A percentile compares a stretch with the other conserved stretches of the same genome.
Evolutionary conservation across 495 filamentous ascomycete genomes (phyloP).

Genomic region (Aspergillus coremiiformis): DNA sequence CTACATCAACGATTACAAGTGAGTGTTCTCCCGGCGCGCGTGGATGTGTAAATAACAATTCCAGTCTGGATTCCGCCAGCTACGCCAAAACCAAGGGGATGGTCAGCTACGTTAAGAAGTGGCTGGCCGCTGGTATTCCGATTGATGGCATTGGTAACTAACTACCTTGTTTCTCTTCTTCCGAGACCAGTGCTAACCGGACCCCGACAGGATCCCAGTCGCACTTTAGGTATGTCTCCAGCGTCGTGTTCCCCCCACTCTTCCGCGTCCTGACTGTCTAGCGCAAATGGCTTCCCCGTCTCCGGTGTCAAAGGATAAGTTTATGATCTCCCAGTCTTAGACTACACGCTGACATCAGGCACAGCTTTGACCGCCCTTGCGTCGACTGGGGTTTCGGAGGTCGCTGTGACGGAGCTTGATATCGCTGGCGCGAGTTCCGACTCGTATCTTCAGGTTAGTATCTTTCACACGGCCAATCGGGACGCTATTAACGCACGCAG

Average conservation of each 20-base stretch:
- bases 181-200: too few relatives aligned
- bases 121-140: constrained; percentile 56
- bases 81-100: constrained; percentile 56
- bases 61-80: constrained; percentile 29
- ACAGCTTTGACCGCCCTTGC: constrained; percentile 52
- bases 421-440: constrained; percentile 49
- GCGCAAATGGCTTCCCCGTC: constrained; percentile 8
- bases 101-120: constrained; percentile 57
- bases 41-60: background rate
- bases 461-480: background rate
- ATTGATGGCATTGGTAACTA: constrained; percentile 62
- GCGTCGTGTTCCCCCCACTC: too few relatives aligned
- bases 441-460: constrained; percentile 50
- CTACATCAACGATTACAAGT: constrained; percentile 56
- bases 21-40: background rate
- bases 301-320: constrained; percentile 21
- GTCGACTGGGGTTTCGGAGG: constrained; percentile 44
- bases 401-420: constrained; percentile 59
- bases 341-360: constrained; percentile 11
- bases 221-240: constrained; percentile 39
- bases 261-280: background rate
- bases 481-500: constrained; percentile 12
- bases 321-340: background rate
- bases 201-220: constrained; percentile 54
- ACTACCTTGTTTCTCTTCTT: background rate